phyloP scores from a whole-genome alignment of 2,329 filamentous ascomycete species.

The Ophiostoma tasmaniense region DNA sequence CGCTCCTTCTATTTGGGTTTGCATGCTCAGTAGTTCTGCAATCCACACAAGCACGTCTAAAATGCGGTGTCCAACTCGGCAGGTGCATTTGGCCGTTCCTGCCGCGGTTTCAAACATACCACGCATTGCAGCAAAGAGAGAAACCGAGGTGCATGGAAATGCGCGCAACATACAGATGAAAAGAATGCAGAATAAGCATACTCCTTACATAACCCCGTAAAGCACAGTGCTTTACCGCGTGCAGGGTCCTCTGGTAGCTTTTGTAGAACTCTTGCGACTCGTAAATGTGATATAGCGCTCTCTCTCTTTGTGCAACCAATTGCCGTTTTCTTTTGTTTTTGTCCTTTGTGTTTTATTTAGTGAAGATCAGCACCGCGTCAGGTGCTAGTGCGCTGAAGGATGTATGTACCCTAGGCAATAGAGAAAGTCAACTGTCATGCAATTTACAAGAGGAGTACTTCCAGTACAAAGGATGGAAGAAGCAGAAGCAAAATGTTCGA shows the following conservation, averaged over 20 bases:
- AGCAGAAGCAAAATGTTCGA: no score
- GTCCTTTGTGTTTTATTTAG: not conserved
- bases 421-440: not conserved
- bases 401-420: not conserved
- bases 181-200: not conserved
- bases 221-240: not conserved
- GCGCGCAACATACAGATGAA: not conserved
- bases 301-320: no score
- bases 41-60: not conserved
- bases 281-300: not conserved
- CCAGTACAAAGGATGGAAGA: not conserved
- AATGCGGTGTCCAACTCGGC: not conserved
- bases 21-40: not conserved
- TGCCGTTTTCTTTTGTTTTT: not conserved
- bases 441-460: not conserved
- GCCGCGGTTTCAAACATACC: not conserved
- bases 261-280: not conserved
- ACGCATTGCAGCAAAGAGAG: not conserved
- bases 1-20: not conserved
- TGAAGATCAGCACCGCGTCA: not conserved
- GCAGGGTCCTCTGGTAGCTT: not conserved
- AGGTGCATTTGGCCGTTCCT: not conserved
- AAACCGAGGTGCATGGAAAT: not conserved
- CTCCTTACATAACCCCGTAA: not conserved
- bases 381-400: not conserved